Base-by-base conservation (phyloP, 78 protist genomes). In the Dictyostelium firmibasis region DNA sequence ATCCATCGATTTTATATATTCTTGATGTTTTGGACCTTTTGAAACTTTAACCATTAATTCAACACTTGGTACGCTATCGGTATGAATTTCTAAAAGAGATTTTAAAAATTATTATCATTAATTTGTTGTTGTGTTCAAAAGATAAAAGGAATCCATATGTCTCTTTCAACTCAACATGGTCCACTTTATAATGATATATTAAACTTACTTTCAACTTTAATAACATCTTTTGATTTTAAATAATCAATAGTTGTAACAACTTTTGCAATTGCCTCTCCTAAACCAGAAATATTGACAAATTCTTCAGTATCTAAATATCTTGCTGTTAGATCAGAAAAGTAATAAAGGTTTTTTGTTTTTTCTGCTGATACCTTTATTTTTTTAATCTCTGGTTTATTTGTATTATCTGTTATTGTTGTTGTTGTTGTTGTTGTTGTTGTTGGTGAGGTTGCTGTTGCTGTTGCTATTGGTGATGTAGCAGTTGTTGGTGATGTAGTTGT, bases 1-100 rank as follows among this genome's bases (percentile, higher is more conserved):
- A 62, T 88, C 93, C 93, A 88, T 88, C 47, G 93, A 88, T 69
- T 88, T 88, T 25, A 88, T 31, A 81, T 88, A 88, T 67, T 88
- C 93, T 11, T 62, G 23, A 44, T 88, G 82, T 14, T 20, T 23
- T 38, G 93, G 79, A 25, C 93, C 93, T 64, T 88, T 88, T 41
- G 50, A 35, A 62, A 88, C 86, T n/a, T 25, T 60, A 10, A 88
- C 93, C 31, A 88, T n/a, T 20, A 88, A 44, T 44, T 88, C 93
- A 25, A 88, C 86, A 88, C 76, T 88, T 29, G 86, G 72, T 18
- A n/a, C 23, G 6, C 70, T 18, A 47, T 84, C 93, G 29, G 93
- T 88, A 14, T 88, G 86, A 29, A 88, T 64, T 69, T 79, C 93
- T 88, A 72, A 23, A 10, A 27, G 47, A 16, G n/a, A n/a, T n/a